Evolutionary conservation across 2,329 filamentous ascomycete species (phyloP).

Genomic region (Pyricularia grisea): DNA sequence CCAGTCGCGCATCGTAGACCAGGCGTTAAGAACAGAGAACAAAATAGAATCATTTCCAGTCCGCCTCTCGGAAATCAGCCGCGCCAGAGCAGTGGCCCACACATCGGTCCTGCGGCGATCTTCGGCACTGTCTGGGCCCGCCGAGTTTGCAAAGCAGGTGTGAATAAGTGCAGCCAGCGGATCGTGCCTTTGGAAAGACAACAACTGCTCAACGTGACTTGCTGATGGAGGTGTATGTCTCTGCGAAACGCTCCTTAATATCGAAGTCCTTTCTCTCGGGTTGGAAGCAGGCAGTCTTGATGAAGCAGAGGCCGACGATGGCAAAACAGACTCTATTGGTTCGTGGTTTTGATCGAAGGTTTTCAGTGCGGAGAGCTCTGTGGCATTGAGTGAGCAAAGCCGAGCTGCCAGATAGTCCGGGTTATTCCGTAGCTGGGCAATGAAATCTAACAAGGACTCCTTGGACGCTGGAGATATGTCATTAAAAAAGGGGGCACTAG

Average conservation of each 20-base stretch:
- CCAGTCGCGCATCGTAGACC: slow-evolving; percentile 82
- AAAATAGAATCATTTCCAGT: slow-evolving; percentile 72
- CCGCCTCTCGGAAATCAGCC: slow-evolving; percentile 69
- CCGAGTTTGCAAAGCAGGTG: slow-evolving; percentile 81
- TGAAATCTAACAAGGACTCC: slow-evolving; percentile 67
- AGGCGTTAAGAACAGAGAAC: slow-evolving; percentile 76
- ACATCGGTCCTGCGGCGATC: slow-evolving; percentile 70
- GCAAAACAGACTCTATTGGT: slow-evolving; percentile 73
- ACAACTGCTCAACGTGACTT: slow-evolving; percentile 68
- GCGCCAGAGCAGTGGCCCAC: slow-evolving; percentile 83
- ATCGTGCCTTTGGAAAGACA: slow-evolving; percentile 84
- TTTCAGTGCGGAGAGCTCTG: slow-evolving; percentile 70
- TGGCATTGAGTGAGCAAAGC: slow-evolving; percentile 63
- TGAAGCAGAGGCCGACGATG: slow-evolving; percentile 41
- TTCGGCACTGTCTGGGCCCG: slow-evolving; percentile 72
- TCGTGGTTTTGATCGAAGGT: slow-evolving; percentile 72
- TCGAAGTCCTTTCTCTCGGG: slow-evolving; percentile 22
- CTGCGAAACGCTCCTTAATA: not conserved
- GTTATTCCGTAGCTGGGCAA: slow-evolving; percentile 76
- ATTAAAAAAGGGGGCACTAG: slow-evolving; percentile 51
- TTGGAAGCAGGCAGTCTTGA: slow-evolving; percentile 13
- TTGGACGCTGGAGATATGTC: slow-evolving; percentile 68
- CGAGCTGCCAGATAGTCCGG: slow-evolving; percentile 80
- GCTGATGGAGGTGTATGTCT: slow-evolving; percentile 28
- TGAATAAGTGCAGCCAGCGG: slow-evolving; percentile 77